Evolutionary conservation across 164 flowering plant species (phyloP).

Genomic region (Vitis cinerea): DNA sequence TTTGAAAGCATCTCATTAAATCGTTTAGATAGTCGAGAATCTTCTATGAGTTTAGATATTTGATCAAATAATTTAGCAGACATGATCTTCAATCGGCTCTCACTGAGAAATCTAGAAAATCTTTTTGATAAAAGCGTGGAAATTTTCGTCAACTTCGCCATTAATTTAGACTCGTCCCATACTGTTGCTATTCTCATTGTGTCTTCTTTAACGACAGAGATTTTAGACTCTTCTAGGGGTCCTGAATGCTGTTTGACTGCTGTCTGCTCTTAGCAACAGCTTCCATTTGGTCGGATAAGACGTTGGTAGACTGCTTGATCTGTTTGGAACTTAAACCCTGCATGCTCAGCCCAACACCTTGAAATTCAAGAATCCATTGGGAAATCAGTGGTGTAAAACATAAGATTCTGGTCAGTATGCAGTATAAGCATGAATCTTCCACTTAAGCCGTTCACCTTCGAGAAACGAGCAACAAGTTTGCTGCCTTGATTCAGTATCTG

Average conservation of each 20-base stretch:
- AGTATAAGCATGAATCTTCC: too few relatives aligned
- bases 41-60: slow-evolving; percentile 73
- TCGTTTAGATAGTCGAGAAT: slow-evolving; percentile 66
- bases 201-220: slow-evolving; percentile 26
- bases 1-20: slow-evolving; percentile 69
- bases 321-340: slow-evolving; percentile 43
- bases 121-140: slow-evolving; percentile 74
- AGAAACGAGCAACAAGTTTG: too few relatives aligned
- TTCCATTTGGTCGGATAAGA: too few relatives aligned
- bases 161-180: slow-evolving; percentile 80
- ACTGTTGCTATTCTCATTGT: slow-evolving; percentile 26
- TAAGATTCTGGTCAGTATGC: too few relatives aligned
- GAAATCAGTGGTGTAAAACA: too few relatives aligned
- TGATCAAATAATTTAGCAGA: slow-evolving; percentile 79
- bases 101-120: slow-evolving; percentile 90
- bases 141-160: slow-evolving; percentile 60
- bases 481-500: too few relatives aligned
- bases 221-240: slow-evolving; percentile 24
- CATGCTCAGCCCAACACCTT: slow-evolving; percentile 94
- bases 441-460: too few relatives aligned
- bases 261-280: neutral
- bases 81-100: slow-evolving; percentile 70
- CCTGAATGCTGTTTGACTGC: slow-evolving; percentile 18
- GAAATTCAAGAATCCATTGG: slow-evolving; percentile 84
- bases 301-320: slow-evolving; percentile 24